These are phyloP conservation scores for Irineochytrium annulatum DNA, from an alignment of 192 early-diverging fungal genomes.

Conservation along the genomic window DNA sequence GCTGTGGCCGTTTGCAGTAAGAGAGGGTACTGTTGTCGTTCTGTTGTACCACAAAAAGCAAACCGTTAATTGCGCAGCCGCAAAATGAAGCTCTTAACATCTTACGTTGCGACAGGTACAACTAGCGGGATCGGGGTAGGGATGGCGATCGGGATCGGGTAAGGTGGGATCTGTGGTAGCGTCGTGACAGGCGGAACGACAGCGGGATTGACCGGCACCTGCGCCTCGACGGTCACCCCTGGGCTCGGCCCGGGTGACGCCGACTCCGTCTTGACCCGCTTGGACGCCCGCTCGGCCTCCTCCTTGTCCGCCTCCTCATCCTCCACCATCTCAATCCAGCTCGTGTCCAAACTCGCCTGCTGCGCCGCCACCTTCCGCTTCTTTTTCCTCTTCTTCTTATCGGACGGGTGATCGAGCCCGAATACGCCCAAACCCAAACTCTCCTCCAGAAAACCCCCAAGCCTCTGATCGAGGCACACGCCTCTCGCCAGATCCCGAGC, in stretches of 20 bases:
- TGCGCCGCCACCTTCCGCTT: conserved; percentile 1
- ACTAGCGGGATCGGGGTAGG: neutral
- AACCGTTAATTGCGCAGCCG: neutral
- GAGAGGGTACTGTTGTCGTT: neutral
- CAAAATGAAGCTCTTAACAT: neutral
- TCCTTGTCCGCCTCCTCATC: conserved; percentile 1
- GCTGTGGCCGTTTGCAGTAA: too few relatives aligned
- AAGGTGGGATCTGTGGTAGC: too few relatives aligned
- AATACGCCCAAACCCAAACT: conserved; percentile 39
- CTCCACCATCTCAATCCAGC: conserved; percentile 37
- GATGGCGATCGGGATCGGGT: too few relatives aligned
- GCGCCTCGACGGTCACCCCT: too few relatives aligned
- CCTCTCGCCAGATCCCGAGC: conserved; percentile 79
- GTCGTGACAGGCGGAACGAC: too few relatives aligned
- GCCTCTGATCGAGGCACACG: conserved; percentile 69
- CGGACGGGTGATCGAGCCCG: conserved; percentile 7
- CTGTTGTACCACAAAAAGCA: neutral
- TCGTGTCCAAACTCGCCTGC: conserved; percentile 21
- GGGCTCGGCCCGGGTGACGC: neutral
- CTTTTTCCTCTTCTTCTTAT: conserved; percentile 23
- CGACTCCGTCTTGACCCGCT: neutral
- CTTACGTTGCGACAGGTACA: neutral
- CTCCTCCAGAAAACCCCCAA: conserved; percentile 75
- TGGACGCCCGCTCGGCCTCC: neutral
- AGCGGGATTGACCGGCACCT: too few relatives aligned